Evolutionary conservation across 805 yeast genomes (phyloP).

Genomic region (Torulaspora maleeae): DNA sequence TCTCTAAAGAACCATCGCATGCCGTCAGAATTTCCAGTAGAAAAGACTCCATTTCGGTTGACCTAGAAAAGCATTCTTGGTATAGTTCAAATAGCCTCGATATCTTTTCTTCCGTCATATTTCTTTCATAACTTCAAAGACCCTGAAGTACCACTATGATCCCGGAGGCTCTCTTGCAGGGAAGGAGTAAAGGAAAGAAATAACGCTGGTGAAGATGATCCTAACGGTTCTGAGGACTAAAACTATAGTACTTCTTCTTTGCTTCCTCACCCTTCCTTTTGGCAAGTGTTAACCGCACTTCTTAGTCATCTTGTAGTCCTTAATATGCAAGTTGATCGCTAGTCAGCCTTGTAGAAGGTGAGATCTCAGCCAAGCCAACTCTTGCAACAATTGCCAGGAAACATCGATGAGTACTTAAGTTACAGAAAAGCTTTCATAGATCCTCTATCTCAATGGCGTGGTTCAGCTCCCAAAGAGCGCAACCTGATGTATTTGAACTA

Average conservation of each 20-base stretch:
- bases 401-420: neutral
- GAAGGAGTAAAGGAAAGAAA: too few species aligned
- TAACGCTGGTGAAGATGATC: too few species aligned
- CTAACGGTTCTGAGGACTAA: too few species aligned
- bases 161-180: too few species aligned
- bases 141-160: neutral
- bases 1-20: constrained; percentile 49
- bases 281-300: too few species aligned
- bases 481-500: constrained; percentile 13
- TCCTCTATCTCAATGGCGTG: neutral
- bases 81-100: constrained; percentile 35
- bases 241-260: too few species aligned
- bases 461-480: constrained; percentile 14
- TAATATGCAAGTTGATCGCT: too few species aligned
- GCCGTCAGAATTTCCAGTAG: constrained; percentile 46
- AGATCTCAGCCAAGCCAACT: too few species aligned
- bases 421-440: neutral
- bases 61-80: constrained; percentile 39
- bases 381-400: too few species aligned
- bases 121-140: neutral
- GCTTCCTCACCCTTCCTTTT: too few species aligned
- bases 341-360: too few species aligned
- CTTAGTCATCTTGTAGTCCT: too few species aligned
- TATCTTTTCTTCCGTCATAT: constrained; percentile 40
- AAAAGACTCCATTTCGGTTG: constrained; percentile 32